phyloP scores from a whole-genome alignment of 1,139 yeast genomes.

The Saccharomyces hybrid region DNA sequence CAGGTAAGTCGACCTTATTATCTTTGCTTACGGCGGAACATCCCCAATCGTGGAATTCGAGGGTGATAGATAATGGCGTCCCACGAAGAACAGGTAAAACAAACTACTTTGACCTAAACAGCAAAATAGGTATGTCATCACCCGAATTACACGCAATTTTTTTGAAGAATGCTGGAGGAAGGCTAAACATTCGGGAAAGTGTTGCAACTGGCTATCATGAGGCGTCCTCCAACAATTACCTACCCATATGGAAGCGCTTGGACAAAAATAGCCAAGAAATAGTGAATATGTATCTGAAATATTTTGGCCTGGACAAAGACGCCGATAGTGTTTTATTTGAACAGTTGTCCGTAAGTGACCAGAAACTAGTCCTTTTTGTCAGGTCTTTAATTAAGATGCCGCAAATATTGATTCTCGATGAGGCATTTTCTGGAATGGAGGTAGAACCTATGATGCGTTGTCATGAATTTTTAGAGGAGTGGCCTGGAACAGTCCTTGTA shows the following conservation, averaged over 20 bases:
- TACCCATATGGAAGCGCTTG: constrained; percentile 36
- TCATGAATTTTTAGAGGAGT: constrained; percentile 52
- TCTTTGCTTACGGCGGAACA: constrained; percentile 88
- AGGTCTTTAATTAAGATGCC: constrained; percentile 76
- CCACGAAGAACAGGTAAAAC: constrained; percentile 71
- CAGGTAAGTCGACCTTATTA: constrained; percentile 84
- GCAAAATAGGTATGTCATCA: constrained; percentile 74
- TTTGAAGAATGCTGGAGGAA: constrained; percentile 38
- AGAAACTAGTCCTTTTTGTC: constrained; percentile 67
- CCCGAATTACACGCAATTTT: constrained; percentile 88
- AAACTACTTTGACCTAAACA: constrained; percentile 72
- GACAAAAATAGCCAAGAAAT: constrained; percentile 32
- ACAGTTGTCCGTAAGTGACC: constrained; percentile 61
- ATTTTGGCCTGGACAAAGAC: constrained; percentile 31
- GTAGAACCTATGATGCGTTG: constrained; percentile 57
- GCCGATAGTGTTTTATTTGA: constrained; percentile 37
- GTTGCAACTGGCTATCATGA: constrained; percentile 69
- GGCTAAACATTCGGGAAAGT: constrained; percentile 47
- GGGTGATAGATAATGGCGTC: constrained; percentile 54
- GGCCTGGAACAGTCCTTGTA: constrained; percentile 62
- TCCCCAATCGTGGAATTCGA: constrained; percentile 89
- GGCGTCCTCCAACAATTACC: constrained; percentile 46
- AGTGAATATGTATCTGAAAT: constrained; percentile 33
- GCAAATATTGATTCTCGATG: constrained; percentile 72
- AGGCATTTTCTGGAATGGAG: constrained; percentile 90